Evolutionary conservation across 768 basidiomycete species (phyloP), one percentile per base, ranked within the genome.

Genomic region (Dentipellis sp.): DNA sequence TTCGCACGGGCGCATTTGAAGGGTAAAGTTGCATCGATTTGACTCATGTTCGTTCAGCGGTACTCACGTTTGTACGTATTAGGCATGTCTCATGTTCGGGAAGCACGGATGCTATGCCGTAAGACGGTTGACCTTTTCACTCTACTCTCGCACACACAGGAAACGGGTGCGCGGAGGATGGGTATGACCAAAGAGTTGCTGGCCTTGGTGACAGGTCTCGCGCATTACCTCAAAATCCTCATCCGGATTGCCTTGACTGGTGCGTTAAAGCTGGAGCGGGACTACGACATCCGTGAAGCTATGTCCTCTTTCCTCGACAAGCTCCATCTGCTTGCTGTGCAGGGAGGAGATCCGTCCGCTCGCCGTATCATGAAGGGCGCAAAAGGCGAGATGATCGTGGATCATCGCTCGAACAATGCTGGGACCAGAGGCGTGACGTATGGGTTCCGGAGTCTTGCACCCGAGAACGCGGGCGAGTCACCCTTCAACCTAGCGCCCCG

Each of bases 71-170:
- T 21, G 9, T 14, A 19, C 45, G 16, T 40, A 9, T 34, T 45
- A 95, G 94, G 94, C 58, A 94, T 97, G 90, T 92, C 94, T 38
- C 97, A 98, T 72, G 91, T 97, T 55, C 86, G 97, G 39, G 97
- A 98, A 76, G 94, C 95, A 45, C 88, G 97, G 58, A 92, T 97
- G 88, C 83, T 99, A 19, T 99, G 97, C 72, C 88, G 97, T 59
- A 98, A 98, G 73, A 95, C 95, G 2, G 97, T 98, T 63, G 97
- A 98, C 74, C 82, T 99, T 54, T 97, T 99, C 73, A 97, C 93
- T 17, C 75, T 97, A 38, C 76, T 99, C 49, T 97, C 95, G 7
- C 93, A 94, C 69, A 94, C 93, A 21, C 93, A 95, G 70, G 91
- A 95, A 68, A 89, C 91, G 3, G 91, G 90, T 37, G 81, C 90